Conservation (phyloP, 2,329 filamentous ascomycete genomes). For the Neurospora sp. region DNA sequence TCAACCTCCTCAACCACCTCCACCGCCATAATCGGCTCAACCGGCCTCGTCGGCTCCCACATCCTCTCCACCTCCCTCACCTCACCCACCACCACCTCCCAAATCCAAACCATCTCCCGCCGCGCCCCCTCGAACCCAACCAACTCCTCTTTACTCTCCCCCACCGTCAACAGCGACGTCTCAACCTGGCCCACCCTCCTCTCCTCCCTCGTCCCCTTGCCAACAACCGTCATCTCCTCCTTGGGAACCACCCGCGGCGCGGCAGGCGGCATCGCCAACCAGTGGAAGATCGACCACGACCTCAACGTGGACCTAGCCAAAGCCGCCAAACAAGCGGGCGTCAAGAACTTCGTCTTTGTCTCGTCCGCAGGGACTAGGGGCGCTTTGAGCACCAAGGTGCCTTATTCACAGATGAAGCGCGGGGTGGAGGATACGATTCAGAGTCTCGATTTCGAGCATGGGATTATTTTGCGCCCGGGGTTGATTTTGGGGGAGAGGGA, state of each 20-base stretch:
- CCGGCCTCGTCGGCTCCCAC: conserved; percentile 59
- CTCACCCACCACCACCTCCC: conserved; percentile 37
- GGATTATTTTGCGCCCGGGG: conserved; percentile 65
- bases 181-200: conserved; percentile 57
- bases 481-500: conserved; percentile 64
- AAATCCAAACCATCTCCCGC: conserved; percentile 56
- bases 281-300: conserved; percentile 83
- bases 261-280: conserved; percentile 67
- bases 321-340: conserved; percentile 62
- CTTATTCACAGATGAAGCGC: conserved; percentile 65
- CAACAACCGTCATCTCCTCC: conserved; percentile 61
- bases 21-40: conserved; percentile 51
- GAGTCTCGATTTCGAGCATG: conserved; percentile 63
- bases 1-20: conserved; percentile 13
- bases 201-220: conserved; percentile 40
- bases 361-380: conserved; percentile 32
- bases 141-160: conserved; percentile 49
- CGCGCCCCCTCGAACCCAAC: conserved; percentile 42
- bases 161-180: conserved; percentile 58
- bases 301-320: conserved; percentile 71
- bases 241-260: conserved; percentile 69
- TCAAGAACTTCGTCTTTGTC: conserved; percentile 67
- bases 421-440: conserved; percentile 74
- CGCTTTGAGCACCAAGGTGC: conserved; percentile 31
- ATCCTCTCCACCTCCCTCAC: conserved; percentile 60